Evolutionary conservation across 2,329 filamentous ascomycete species (phyloP).

Genomic region (Triangularia setosa): DNA sequence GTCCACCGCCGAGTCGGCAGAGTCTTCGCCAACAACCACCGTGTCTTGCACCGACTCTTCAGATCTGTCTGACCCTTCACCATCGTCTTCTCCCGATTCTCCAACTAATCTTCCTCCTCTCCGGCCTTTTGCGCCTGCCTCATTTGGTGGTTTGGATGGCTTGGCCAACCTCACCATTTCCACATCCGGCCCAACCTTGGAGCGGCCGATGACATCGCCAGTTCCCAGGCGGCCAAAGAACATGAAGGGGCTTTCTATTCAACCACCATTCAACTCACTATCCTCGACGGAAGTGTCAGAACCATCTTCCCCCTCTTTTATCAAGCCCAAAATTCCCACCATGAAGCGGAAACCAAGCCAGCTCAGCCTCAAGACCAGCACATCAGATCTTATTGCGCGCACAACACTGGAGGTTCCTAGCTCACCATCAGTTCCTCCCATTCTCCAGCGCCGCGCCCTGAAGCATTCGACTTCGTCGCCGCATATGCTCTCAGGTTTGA

Average conservation of each 20-base stretch:
- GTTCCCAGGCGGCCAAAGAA: slow-evolving; percentile 72
- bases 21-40: slow-evolving; percentile 93
- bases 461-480: slow-evolving; percentile 67
- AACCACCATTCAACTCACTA: slow-evolving; percentile 54
- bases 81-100: slow-evolving; percentile 89
- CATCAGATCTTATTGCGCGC: slow-evolving; percentile 51
- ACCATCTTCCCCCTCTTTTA: slow-evolving; percentile 71
- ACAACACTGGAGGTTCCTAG: slow-evolving; percentile 51
- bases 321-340: slow-evolving; percentile 70
- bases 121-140: slow-evolving; percentile 62
- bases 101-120: slow-evolving; percentile 70
- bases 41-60: slow-evolving; percentile 90
- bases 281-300: slow-evolving; percentile 55
- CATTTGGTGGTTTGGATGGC: slow-evolving; percentile 45
- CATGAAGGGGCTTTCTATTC: slow-evolving; percentile 79
- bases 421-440: slow-evolving; percentile 54
- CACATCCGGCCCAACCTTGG: slow-evolving; percentile 36
- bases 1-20: slow-evolving; percentile 82
- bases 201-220: slow-evolving; percentile 63
- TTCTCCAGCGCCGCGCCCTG: slow-evolving; percentile 58
- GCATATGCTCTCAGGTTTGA: slow-evolving; percentile 58
- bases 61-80: slow-evolving; percentile 83
- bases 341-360: slow-evolving; percentile 74
- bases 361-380: slow-evolving; percentile 70
- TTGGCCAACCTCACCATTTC: slow-evolving; percentile 47